Evolutionary conservation across 768 basidiomycete genomes (phyloP).

Genomic region (button mushroom (Agaricus bisporus)): DNA sequence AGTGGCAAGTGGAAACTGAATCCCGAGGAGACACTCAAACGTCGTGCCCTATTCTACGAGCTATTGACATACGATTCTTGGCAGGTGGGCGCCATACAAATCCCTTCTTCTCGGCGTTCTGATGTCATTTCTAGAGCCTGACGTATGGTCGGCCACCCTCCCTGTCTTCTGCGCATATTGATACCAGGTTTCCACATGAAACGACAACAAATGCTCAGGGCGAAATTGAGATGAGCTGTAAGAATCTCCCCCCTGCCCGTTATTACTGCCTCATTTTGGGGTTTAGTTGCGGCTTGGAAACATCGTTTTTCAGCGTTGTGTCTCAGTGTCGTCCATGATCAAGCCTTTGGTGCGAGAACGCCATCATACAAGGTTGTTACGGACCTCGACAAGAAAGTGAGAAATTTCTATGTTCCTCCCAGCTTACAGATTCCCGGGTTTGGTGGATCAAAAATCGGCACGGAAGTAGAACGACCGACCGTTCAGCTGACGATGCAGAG

Average conservation of each 20-base stretch:
- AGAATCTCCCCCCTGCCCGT: constrained; percentile 18
- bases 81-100: constrained; percentile 42
- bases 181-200: constrained; percentile 46
- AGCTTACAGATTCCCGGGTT: constrained; percentile 63
- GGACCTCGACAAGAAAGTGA: constrained; percentile 62
- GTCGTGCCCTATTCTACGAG: constrained; percentile 60
- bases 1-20: constrained; percentile 60
- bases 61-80: constrained; percentile 63
- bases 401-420: constrained; percentile 57
- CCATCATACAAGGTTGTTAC: constrained; percentile 57
- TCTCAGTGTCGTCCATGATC: constrained; percentile 57
- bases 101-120: constrained; percentile 2
- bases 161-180: constrained; percentile 49
- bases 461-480: constrained; percentile 39
- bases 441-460: constrained; percentile 37
- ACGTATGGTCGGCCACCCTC: constrained; percentile 71
- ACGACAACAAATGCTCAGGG: constrained; percentile 37
- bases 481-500: constrained; percentile 63
- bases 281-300: constrained; percentile 60
- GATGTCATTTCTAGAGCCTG: constrained; percentile 40
- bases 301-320: constrained; percentile 60
- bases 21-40: constrained; percentile 47
- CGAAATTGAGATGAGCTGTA: constrained; percentile 60
- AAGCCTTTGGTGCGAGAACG: constrained; percentile 58
- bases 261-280: constrained; percentile 3